Evolutionary conservation across 2,329 filamentous ascomycete species (phyloP).

Genomic region (Pseudogymnoascus sp.): DNA sequence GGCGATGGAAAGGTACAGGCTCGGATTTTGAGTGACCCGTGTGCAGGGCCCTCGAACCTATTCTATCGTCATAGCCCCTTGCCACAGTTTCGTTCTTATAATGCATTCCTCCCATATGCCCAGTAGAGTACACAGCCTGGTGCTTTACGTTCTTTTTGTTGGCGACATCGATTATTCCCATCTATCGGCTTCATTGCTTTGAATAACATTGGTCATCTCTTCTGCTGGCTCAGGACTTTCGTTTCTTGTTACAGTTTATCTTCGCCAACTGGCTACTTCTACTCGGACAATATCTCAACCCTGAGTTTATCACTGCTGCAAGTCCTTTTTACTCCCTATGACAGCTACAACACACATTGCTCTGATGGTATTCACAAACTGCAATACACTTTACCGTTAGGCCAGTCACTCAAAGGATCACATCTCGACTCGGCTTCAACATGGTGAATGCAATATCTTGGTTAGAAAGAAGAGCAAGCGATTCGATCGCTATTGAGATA

Average conservation of each 20-base stretch:
- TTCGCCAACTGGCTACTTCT: neutral
- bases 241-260: slow-evolving; percentile 2
- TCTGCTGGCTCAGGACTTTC: slow-evolving; percentile 2
- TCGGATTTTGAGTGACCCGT: slow-evolving; percentile 4
- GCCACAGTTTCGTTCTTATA: slow-evolving; percentile 6
- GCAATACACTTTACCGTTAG: neutral
- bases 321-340: neutral
- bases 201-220: neutral
- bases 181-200: neutral
- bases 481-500: slow-evolving; percentile 1
- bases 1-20: neutral
- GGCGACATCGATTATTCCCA: neutral
- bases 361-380: neutral
- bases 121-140: neutral
- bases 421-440: slow-evolving; percentile 1
- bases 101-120: slow-evolving; percentile 2
- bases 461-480: neutral
- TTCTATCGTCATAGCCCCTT: slow-evolving; percentile 7
- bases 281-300: neutral
- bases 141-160: slow-evolving; percentile 3
- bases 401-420: neutral
- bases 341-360: neutral
- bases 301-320: neutral
- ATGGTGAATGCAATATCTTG: slow-evolving; percentile 1
- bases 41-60: slow-evolving; percentile 2